Percentiles rank a stretch among this genome's conserved stretches.
Evolutionary conservation across 176 grass and related monocot genomes (phyloP).

Genomic region (Triticum urartu): DNA sequence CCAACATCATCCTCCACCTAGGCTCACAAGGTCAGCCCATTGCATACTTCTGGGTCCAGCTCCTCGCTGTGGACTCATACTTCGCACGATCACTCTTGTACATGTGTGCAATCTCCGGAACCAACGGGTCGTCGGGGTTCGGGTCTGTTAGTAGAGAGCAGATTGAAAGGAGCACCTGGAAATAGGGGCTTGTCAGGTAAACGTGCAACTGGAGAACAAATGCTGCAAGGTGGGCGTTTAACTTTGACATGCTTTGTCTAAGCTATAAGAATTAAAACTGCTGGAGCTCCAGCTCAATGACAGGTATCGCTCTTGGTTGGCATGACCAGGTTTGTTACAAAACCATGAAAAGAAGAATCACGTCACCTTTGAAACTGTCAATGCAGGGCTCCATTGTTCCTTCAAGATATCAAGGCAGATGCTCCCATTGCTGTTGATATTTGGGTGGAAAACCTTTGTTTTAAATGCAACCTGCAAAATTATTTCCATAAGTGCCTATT

Average conservation of each 20-base stretch:
- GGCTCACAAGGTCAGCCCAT: constrained; percentile 37
- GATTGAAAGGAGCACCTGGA: constrained; percentile 57
- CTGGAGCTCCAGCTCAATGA: neutral
- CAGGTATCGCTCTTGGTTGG: neutral
- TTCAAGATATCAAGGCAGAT: constrained; percentile 68
- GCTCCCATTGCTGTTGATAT: constrained; percentile 61
- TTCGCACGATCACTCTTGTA: constrained; percentile 45
- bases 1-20: neutral
- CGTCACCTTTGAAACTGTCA: constrained; percentile 54
- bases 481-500: neutral
- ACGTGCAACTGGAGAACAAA: neutral
- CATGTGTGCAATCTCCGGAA: constrained; percentile 54
- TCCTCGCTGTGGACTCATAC: constrained; percentile 49
- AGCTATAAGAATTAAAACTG: neutral
- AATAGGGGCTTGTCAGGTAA: neutral
- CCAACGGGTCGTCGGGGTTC: constrained; percentile 49
- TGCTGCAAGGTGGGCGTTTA: neutral
- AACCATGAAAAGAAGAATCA: neutral
- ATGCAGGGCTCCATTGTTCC: constrained; percentile 63
- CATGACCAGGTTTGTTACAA: neutral
- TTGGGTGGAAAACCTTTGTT: constrained; percentile 59
- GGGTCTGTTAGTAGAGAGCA: constrained; percentile 58
- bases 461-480: constrained; percentile 49
- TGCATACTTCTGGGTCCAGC: constrained; percentile 57
- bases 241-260: neutral